phyloP scores from a whole-genome alignment of 1,284 basidiomycete genomes.

The Neonothopanus nambi region DNA sequence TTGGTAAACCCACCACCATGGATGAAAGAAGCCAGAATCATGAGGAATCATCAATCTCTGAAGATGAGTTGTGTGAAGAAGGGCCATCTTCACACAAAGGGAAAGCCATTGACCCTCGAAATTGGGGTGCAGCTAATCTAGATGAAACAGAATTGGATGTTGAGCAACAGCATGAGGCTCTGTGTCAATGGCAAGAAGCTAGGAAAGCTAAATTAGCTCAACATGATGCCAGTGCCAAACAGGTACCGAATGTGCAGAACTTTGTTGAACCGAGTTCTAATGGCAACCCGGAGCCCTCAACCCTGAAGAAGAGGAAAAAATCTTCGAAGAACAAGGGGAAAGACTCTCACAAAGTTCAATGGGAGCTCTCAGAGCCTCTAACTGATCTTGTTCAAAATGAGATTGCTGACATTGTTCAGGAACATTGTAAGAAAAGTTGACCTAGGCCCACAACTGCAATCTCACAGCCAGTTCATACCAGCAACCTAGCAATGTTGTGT shows the following conservation, averaged over 20 bases:
- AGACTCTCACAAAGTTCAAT: neutral
- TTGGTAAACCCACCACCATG: neutral
- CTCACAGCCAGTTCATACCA: neutral
- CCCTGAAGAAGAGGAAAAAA: neutral
- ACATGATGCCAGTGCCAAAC: no score
- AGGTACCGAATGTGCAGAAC: neutral
- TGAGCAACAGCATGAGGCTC: slow-evolving; percentile 15
- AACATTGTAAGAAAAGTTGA: neutral
- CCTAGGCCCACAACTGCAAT: no score
- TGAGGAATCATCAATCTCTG: neutral
- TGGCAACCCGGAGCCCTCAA: neutral
- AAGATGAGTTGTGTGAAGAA: slow-evolving; percentile 2
- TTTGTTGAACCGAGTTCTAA: neutral
- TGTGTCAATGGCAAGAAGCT: slow-evolving; percentile 8
- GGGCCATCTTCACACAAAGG: slow-evolving; percentile 21
- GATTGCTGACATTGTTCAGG: slow-evolving; percentile 5
- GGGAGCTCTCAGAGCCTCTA: slow-evolving; percentile 8
- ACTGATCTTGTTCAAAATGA: slow-evolving; percentile 8
- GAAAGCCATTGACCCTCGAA: slow-evolving; percentile 25
- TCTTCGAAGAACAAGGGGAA: neutral
- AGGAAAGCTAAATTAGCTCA: no score
- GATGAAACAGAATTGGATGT: slow-evolving; percentile 17
- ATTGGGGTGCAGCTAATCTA: slow-evolving; percentile 25
- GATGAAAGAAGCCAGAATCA: neutral
- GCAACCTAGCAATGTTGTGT: neutral